Evolutionary conservation across 306 rosid species (phyloP), one percentile per base, ranked within the genome.

Genomic region (Quercus wislizeni): DNA sequence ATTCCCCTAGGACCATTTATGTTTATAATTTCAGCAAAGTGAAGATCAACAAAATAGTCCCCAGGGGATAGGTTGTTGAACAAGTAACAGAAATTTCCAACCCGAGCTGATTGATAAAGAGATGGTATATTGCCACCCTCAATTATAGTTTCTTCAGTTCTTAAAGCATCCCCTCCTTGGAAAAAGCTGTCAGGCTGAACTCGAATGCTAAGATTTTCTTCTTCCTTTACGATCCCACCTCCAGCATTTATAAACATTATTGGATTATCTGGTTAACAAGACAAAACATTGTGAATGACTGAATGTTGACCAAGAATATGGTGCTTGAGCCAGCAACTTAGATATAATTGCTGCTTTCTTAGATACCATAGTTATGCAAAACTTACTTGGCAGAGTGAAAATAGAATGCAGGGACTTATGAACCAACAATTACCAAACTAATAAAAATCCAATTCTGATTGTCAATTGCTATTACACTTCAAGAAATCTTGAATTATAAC

Each of bases 1-100:
- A 81, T 81, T 70, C 84, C 84, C 23, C 71, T 68, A 1, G 80
- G 84, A 46, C 84, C 84, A 75, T 81, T 75, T 3, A 76, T 81
- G 55, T 81, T 68, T 43, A 81, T n/a, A 15, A 81, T 81, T 71
- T 81, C 84, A 12, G 84, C 59, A 49, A 75, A 81, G 17, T 81
- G 76, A 20, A 75, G 70, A 75, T 81, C 84, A 27, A 81, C 76
- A 23, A 56, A 75, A 31, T 81, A 80, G 31, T 80, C 79, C 54
- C 84, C 84, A 18, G 80, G 79, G 38, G 33, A 30, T 5, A 69
- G 52, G 33, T 49, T 75, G 71, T 69, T 69, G 7, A 80, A 80
- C 30, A 18, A 68, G 59, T 80, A 81, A 18, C 65, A 51, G 28
- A 81, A 81, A 23, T 69, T 59, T 31, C 84, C 84, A 46, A 75